Evolutionary conservation across 169 alveolate species (phyloP), one percentile per base, ranked within the genome.

Genomic region (Plasmodium yoelii): DNA sequence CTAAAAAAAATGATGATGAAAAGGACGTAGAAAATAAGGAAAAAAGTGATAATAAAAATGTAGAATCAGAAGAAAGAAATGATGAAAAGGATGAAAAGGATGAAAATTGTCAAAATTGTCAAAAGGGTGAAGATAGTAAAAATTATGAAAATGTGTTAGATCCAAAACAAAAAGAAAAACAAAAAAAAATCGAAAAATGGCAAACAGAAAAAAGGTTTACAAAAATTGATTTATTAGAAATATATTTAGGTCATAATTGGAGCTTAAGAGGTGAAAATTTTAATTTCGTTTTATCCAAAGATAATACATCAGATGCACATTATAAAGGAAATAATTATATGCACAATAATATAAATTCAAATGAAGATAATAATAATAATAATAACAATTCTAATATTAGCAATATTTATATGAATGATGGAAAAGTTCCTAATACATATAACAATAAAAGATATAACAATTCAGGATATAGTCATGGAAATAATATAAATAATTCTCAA

Each of bases 211-310:
- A 87, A 53, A 53, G 42, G n/a, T 73, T 39, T 46, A 69, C 87
- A 1, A 73, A 63, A 64, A 61, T 64, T 28, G 92, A 73, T 51
- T 87, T 73, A 51, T 28, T 73, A 19, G 92, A 87, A 70, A 87
- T 72, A 0, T 87, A 61, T 55, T 44, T 86, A 9, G 86, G 93
- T 24, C 51, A 71, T 67, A 49, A 82, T 46, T 73, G 88, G 87
- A 60, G 46, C 39, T 13, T 18, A 19, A 53, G 68, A 12, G 57
- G 39, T 49, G 82, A 90, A 46, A 64, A 59, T 61, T 67, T 60
- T 59, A 57, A 47, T 73, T 67, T 55, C 51, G 65, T 84, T 63
- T 60, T 88, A 71, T 69, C 82, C 9, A 55, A 72, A 46, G 91
- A 68, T 9, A 24, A 22, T 8, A 61, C 34, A n/a, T 2, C 28